A percentile compares a stretch with the other conserved stretches of the same genome.
These are phyloP conservation scores for Delonix regia DNA, from an alignment of 306 rosid genomes.

Conservation along the genomic window DNA sequence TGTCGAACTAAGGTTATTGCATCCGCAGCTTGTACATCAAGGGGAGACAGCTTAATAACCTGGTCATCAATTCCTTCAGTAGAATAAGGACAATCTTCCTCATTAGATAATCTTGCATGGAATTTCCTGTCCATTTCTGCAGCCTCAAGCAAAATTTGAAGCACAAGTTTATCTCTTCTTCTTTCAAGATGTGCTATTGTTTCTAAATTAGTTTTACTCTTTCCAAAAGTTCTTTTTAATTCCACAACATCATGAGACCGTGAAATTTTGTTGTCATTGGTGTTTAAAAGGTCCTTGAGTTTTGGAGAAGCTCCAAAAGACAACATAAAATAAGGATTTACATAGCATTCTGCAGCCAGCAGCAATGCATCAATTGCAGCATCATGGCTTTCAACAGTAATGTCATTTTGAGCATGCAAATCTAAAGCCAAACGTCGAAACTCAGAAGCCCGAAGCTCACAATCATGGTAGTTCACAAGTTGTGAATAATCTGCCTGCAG, in stretches of 20 bases:
- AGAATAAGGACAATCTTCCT: constrained; percentile 46
- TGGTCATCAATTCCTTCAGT: constrained; percentile 64
- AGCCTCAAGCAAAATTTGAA: constrained; percentile 81
- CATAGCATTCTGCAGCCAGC: constrained; percentile 92
- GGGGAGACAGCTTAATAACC: constrained; percentile 60
- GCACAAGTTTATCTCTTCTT: constrained; percentile 79
- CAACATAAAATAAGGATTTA: constrained; percentile 85
- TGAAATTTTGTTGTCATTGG: constrained; percentile 38
- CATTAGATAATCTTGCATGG: constrained; percentile 52
- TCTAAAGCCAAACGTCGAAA: constrained; percentile 82
- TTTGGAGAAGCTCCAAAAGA: constrained; percentile 57
- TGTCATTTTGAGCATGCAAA: constrained; percentile 71
- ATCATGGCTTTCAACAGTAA: constrained; percentile 81
- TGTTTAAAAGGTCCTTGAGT: constrained; percentile 44
- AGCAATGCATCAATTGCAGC: constrained; percentile 93
- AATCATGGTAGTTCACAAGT: constrained; percentile 69
- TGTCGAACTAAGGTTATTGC: constrained; percentile 90
- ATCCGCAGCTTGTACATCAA: constrained; percentile 70
- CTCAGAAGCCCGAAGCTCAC: constrained; percentile 84
- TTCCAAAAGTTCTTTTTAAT: constrained; percentile 49
- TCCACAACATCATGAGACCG: constrained; percentile 47
- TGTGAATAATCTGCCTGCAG: constrained; percentile 87
- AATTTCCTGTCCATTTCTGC: constrained; percentile 84
- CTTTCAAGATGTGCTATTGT: constrained; percentile 68
- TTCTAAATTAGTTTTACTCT: constrained; percentile 58